These are phyloP conservation scores for Taxillus chinensis DNA, from an alignment of 164 flowering plant species.

Conservation along the genomic window DNA sequence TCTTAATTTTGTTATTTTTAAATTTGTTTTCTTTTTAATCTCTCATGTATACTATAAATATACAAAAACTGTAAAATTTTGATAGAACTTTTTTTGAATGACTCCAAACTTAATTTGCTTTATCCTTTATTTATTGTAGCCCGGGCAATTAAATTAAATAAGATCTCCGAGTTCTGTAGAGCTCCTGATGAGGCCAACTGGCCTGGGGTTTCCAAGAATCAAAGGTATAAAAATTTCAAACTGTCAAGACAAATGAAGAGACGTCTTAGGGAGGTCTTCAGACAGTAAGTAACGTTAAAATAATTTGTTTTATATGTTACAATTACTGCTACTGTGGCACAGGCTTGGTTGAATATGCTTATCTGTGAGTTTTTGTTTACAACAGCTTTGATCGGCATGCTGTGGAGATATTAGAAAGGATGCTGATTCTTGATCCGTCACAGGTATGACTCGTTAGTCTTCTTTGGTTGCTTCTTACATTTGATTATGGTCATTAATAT, in stretches of 20 bases:
- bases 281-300: constrained; percentile 40
- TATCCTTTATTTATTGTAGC: constrained; percentile 26
- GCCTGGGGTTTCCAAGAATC: constrained; percentile 81
- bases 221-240: constrained; percentile 69
- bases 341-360: too few species aligned
- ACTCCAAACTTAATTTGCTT: background rate
- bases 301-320: too few species aligned
- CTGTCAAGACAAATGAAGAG: constrained; percentile 67
- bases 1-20: too few species aligned
- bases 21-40: too few species aligned
- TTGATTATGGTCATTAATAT: background rate
- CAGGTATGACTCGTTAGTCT: constrained; percentile 34
- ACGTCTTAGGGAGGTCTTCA: constrained; percentile 63
- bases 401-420: constrained; percentile 65
- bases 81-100: too few species aligned
- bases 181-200: constrained; percentile 67
- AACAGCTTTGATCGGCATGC: constrained; percentile 83
- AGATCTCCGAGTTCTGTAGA: constrained; percentile 82
- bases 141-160: constrained; percentile 53
- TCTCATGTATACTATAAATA: too few species aligned
- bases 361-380: background rate
- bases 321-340: too few species aligned
- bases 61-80: too few species aligned
- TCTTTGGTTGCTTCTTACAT: background rate
- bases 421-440: constrained; percentile 83